Base-by-base conservation (phyloP, 257 asterid species). In the Fraxinus americana region DNA sequence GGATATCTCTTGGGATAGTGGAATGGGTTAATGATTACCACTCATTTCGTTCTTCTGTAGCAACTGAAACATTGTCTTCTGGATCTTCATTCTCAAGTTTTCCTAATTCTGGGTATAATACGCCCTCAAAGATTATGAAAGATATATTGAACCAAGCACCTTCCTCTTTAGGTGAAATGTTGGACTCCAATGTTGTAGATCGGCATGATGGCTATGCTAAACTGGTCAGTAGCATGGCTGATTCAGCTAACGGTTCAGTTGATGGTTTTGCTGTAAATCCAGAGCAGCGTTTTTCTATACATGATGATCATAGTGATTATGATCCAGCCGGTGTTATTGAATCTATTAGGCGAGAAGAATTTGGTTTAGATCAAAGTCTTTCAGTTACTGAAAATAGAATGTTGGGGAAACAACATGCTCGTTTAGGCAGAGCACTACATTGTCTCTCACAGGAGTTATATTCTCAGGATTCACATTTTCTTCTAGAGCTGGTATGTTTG, bases 391-490 rank as follows among this genome's bases (percentile, higher is more conserved):
- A 93, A 79, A 92, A 77, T 79, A 89, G 36, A 77, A 85, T 96
- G 92, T 85, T 96, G 86, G 87, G 86, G 89, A 96, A 96, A 92
- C 99, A 93, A 84, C 99, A 96, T 85, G 94, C 98, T 80, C 94
- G 98, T 70, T 80, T 96, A 77, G 98, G 99, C 80, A 93, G 99
- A 85, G 99, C 99, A 73, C 98, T 96, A 68, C 96, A 93, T 76
- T 96, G 98, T 85, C 97, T 96, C 72, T 93, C 99, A 41, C 97
- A 92, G 69, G 99, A 96, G 89, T 78, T 96, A 81, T 96, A 96
- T 83, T 96, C 99, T 77, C 97, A 93, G 82, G 99, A 96, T 88
- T 96, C 99, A 63, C 99, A 96, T 84, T 96, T 96, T 83, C 92
- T 96, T 74, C 89, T 96, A 72, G 99, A 96, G 89, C 89, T 95